Base-by-base conservation (phyloP, 306 rosid genomes). In the Casuarina equisetifolia region DNA sequence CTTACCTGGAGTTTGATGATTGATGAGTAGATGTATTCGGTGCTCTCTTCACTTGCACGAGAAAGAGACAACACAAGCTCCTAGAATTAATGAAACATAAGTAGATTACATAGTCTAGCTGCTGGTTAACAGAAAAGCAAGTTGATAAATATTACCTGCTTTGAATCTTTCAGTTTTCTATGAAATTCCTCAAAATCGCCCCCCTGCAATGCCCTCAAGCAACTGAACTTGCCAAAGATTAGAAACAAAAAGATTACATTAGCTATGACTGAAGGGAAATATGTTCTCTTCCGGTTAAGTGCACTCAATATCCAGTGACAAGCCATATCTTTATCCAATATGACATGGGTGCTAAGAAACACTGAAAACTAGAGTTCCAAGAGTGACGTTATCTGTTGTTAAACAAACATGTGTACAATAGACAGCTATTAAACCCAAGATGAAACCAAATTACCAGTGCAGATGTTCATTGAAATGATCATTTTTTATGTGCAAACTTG, bases 41-140 rank as follows among this genome's bases (percentile, higher is more conserved):
- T 89, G 85, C 96, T 92, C 80, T 94, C 96, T 83, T 92, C 97
- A 83, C 98, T 94, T 80, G 97, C 91, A 77, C 74, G 91, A 87
- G 96, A 92, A 86, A 92, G 87, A 67, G 93, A 89, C 84, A 89
- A 86, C 79, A 89, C 89, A 84, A 94, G 94, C 86, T 87, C 98
- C 98, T 94, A 79, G 69, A 64, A 76, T 10, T 78, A 52, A 80
- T 53, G 20, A 69, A 78, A 58, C 46, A 75, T 69, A 78, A 73
- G 81, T 46, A 76, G 46, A 78, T 75, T 78, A 53, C 68, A 79
- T 40, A 35, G 73, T 66, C 70, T 75, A 70, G 61, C 66, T 70
- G 75, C 69, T 70, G 43, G 72, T 43, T 49, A 42, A 73, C 58
- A 68, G 35, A 75, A 55, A 76, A 53, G 73, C 72, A 69, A 79